These are phyloP conservation scores for Whalleya microplaca DNA, from an alignment of 2,329 filamentous ascomycete genomes.

Conservation along the genomic window DNA sequence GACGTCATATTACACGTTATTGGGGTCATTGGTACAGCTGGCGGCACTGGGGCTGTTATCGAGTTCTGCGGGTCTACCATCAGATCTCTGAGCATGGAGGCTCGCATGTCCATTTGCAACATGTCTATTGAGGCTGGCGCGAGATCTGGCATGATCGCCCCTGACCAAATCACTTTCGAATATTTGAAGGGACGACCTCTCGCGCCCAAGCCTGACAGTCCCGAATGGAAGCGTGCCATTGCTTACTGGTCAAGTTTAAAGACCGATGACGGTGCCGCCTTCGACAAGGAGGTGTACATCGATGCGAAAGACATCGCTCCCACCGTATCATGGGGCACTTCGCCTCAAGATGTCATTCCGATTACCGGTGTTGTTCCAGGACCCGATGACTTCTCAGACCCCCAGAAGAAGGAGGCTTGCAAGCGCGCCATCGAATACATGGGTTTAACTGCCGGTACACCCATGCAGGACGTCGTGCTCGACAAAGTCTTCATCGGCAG, in stretches of 20 bases:
- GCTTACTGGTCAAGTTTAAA: constrained; percentile 86
- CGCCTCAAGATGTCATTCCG: constrained; percentile 92
- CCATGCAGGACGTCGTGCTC: constrained; percentile 86
- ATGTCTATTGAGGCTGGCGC: constrained; percentile 98
- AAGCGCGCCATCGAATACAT: constrained; percentile 91
- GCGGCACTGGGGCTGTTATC: constrained; percentile 91
- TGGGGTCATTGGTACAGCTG: constrained; percentile 90
- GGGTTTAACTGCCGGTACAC: constrained; percentile 84
- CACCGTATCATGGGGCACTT: constrained; percentile 96
- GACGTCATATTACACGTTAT: constrained; percentile 94
- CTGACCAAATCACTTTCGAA: constrained; percentile 90
- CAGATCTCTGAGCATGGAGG: constrained; percentile 87
- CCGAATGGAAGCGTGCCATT: constrained; percentile 87
- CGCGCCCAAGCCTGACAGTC: constrained; percentile 80
- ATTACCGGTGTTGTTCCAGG: constrained; percentile 91
- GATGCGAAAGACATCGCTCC: constrained; percentile 92
- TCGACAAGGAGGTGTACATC: constrained; percentile 86
- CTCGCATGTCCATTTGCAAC: constrained; percentile 99
- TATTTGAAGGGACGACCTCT: constrained; percentile 92
- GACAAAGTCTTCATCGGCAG: constrained; percentile 99
- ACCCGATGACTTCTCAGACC: constrained; percentile 81
- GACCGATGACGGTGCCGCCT: constrained; percentile 87
- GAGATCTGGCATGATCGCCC: constrained; percentile 94
- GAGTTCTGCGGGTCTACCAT: constrained; percentile 98
- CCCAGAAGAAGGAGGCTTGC: constrained; percentile 79